A percentile compares a stretch with the other conserved stretches of the same genome.
These are phyloP conservation scores for Euphrasia confusa DNA, from an alignment of 257 asterid species.

Conservation along the genomic window DNA sequence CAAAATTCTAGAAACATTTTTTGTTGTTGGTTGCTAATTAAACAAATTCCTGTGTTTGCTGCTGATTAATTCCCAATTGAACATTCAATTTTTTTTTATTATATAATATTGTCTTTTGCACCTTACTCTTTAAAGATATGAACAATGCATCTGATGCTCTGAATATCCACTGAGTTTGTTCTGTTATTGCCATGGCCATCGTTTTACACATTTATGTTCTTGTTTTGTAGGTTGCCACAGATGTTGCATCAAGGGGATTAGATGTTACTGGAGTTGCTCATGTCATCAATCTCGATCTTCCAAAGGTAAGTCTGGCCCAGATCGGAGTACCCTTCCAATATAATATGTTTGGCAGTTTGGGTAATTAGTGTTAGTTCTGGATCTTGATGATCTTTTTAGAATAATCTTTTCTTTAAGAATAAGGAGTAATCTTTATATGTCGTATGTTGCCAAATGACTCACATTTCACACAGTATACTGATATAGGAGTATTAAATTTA, in stretches of 20 bases:
- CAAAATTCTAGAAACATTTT: neutral
- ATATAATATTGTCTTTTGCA: neutral
- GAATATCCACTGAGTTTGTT: conserved; percentile 9
- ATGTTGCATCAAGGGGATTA: conserved; percentile 89
- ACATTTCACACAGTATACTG: no score
- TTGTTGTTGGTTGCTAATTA: neutral
- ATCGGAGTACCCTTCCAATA: conserved; percentile 12
- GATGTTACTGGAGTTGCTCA: conserved; percentile 90
- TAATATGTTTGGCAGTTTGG: neutral
- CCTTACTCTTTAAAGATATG: neutral
- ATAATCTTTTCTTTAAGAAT: neutral
- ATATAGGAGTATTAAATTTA: no score
- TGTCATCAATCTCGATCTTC: conserved; percentile 83
- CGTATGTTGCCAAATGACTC: no score
- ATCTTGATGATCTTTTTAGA: neutral
- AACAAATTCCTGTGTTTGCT: neutral
- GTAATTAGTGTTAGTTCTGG: conserved; percentile 4
- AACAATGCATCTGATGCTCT: neutral
- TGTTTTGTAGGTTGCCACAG: conserved; percentile 79
- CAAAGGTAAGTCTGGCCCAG: conserved; percentile 53
- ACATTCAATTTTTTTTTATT: neutral
- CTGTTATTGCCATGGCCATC: conserved; percentile 1
- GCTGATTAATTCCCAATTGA: neutral
- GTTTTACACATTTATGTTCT: neutral
- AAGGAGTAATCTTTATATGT: neutral